Evolutionary conservation across 495 filamentous ascomycete species (phyloP), one percentile per base, ranked within the genome.

Genomic region (Trichoderma virens): DNA sequence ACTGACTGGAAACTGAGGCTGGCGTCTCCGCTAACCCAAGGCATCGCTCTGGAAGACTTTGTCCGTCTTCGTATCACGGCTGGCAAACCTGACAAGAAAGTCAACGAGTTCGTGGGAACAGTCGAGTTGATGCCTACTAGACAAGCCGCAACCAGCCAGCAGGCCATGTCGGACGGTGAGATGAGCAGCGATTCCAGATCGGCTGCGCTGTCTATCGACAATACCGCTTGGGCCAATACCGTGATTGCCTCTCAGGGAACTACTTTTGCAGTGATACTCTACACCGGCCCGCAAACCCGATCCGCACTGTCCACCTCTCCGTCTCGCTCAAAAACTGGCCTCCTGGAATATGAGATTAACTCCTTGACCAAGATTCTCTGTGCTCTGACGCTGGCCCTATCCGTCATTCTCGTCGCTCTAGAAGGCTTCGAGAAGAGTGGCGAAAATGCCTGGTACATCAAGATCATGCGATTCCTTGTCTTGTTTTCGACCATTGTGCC

Each of bases 401-500:
- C 92, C 2, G 85, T 97, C 66, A 80, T 93, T 47, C 82, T 99
- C n/a, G 95, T 99, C 7, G 90, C 89, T 2, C 71, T 97, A 35
- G 86, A 96, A 76, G 86, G 90, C 0, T 91, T 96, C 66, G 79
- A 89, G 64, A 85, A 84, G 51, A 85, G 85, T 6, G 76, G 80
- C 47, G 79, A 78, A 5, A 80, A 80, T 65, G 76, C 80, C 35
- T 99, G 95, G 95, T 98, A 97, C 72, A 82, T 98, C 60, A 89
- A 94, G 60, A 95, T 98, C 67, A 91, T 94, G 82, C 87, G 92
- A 43, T 99, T 97, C 74, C 76, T 99, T 61, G 94, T 99, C 64
- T 81, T 99, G n/a, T 99, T 97, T 79, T 97, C 93, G 8, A 97
- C 93, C 1, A 98, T 99, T 71, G 94, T 99, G 56, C 95, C 95